phyloP scores from a whole-genome alignment of 495 filamentous ascomycete genomes.

The Neurospora sp. region DNA sequence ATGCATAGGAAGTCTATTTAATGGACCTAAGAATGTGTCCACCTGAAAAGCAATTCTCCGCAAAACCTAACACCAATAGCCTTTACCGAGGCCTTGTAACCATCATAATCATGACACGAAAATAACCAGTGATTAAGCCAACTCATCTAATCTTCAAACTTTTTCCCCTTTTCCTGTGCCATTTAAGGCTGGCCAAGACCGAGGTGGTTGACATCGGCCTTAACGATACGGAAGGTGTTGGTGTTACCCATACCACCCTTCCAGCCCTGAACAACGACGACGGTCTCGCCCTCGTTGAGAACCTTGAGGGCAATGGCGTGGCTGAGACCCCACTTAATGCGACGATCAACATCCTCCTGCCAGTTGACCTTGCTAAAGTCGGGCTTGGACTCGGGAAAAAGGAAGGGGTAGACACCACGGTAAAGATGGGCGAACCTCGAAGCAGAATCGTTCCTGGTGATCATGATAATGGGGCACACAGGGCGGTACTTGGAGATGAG shows the following conservation, averaged over 20 bases:
- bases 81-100: background rate
- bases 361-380: conserved; percentile 81
- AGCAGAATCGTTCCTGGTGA: conserved; percentile 75
- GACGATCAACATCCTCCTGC: conserved; percentile 97
- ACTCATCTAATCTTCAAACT: background rate
- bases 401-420: conserved; percentile 95
- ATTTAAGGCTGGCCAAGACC: conserved; percentile 26
- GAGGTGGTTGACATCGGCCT: conserved; percentile 42
- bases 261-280: conserved; percentile 97
- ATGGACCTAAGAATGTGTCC: background rate
- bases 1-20: background rate
- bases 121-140: background rate
- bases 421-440: conserved; percentile 90
- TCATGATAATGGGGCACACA: conserved; percentile 98
- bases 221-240: conserved; percentile 65
- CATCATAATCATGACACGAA: background rate
- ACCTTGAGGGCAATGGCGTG: conserved; percentile 78
- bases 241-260: conserved; percentile 92
- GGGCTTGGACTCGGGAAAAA: conserved; percentile 85
- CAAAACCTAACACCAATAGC: background rate
- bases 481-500: conserved; percentile 96
- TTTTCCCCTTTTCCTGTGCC: background rate
- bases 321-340: conserved; percentile 88
- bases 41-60: background rate
- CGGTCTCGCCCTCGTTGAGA: conserved; percentile 68